These are phyloP conservation scores for Ustilaginoidea virens DNA, from an alignment of 2,329 filamentous ascomycete species.

Conservation along the genomic window DNA sequence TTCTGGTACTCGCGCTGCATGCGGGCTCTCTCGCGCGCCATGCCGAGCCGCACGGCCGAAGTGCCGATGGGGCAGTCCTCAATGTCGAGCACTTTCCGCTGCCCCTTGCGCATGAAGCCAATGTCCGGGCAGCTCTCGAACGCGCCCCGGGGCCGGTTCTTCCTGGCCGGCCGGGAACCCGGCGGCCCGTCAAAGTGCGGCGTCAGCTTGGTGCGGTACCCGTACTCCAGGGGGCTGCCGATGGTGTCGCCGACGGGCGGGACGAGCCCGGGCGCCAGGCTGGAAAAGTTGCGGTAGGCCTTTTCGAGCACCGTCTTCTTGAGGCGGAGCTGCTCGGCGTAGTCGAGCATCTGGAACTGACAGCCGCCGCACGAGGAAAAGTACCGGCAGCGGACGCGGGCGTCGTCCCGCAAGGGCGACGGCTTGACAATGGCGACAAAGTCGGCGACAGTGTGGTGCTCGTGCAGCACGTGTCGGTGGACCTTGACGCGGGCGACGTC, in stretches of 20 bases:
- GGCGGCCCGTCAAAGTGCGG: conserved; percentile 83
- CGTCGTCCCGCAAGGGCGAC: conserved; percentile 61
- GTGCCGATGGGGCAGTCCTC: conserved; percentile 96
- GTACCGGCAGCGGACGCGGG: conserved; percentile 67
- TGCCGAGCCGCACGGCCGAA: conserved; percentile 63
- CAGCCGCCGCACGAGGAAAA: conserved; percentile 81
- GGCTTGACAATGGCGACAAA: conserved; percentile 64
- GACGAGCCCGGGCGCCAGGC: conserved; percentile 58
- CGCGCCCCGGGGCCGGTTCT: conserved; percentile 24
- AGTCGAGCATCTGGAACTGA: conserved; percentile 95
- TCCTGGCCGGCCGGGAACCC: conserved; percentile 30
- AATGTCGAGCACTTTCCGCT: conserved; percentile 70
- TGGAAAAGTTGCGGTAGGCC: conserved; percentile 82
- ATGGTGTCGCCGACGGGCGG: conserved; percentile 73
- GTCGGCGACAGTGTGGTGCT: conserved; percentile 64
- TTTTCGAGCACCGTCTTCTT: conserved; percentile 82
- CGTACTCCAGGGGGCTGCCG: conserved; percentile 78
- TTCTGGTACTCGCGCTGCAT: conserved; percentile 54
- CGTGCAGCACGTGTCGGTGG: conserved; percentile 49
- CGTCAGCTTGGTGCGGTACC: conserved; percentile 91
- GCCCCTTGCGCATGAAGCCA: conserved; percentile 83
- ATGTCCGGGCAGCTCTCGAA: conserved; percentile 60
- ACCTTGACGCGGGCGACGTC: conserved; percentile 69
- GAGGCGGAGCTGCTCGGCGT: conserved; percentile 67
- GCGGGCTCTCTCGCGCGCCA: conserved; percentile 62